Evolutionary conservation across 2,329 filamentous ascomycete genomes (phyloP), one percentile per base, ranked within the genome.

Genomic region (Chrysosporium keratinophilum): DNA sequence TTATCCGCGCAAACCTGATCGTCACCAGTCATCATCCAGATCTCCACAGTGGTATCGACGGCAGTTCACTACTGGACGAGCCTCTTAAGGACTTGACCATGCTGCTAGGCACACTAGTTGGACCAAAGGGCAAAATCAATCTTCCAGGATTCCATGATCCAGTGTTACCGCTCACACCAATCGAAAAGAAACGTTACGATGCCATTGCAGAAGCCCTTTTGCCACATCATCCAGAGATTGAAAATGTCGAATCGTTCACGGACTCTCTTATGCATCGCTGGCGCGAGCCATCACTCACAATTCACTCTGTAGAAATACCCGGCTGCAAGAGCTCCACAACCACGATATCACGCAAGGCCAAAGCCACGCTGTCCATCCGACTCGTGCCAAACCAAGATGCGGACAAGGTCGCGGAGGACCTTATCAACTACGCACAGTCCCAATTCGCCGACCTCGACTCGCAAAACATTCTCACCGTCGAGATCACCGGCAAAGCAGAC

Each of bases 1-100:
- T 98, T 23, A 84, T 98, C 19, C 91, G 97, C 67, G 91, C 90
- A 4, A 95, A 88, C 0, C 79, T 97, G 5, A 85, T 89, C 57
- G 83, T 98, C 23, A 85, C 94, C 59, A 94, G 89, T 54, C 81
- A 82, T 50, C 83, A 87, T 58, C 89, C 90, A 0, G 93, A 98
- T 69, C 78, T 95, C 1, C 93, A 98, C 69, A 95, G 88, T 57
- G 93, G 93, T 63, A 91, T 98, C n/a, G 91, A 97, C 63, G 93
- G 93, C 39, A 95, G 89, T 57, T 83, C 87, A 57, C 80, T 94
- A 71, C 81, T 65, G 31, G 88, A 95, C 56, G 93, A 98, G 65
- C 88, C 91, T 0, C 75, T 97, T 7, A 95, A 94, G 40, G 93
- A 98, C 67, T 76, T 98, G 1, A 90, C 94, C 2, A 78, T 86